Conservation (phyloP, 352 stramenopile species). For the Phytophthora pluvialis region DNA sequence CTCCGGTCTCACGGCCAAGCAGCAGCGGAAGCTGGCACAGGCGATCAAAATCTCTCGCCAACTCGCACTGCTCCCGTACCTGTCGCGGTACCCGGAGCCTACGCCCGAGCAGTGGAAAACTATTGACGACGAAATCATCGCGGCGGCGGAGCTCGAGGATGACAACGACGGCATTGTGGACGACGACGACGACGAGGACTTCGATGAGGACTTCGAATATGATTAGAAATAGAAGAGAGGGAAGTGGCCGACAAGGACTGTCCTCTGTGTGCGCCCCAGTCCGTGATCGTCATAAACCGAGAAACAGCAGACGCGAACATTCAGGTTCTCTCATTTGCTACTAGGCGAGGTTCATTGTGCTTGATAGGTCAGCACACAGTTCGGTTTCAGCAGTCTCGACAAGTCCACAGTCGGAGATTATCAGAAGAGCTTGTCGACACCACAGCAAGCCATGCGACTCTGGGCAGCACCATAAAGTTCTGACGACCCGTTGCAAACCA, state of each 20-base stretch:
- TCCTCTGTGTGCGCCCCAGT: slow-evolving; percentile 12
- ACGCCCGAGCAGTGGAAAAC: slow-evolving; percentile 83
- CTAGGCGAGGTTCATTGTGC: not conserved
- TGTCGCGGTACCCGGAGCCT: slow-evolving; percentile 82
- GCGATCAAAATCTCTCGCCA: slow-evolving; percentile 85
- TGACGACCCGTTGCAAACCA: not conserved
- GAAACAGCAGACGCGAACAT: slow-evolving; percentile 24
- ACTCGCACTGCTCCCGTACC: slow-evolving; percentile 73
- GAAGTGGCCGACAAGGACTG: slow-evolving; percentile 17
- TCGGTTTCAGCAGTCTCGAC: not conserved
- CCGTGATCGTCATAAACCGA: slow-evolving; percentile 20
- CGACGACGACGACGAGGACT: slow-evolving; percentile 72
- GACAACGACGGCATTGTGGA: slow-evolving; percentile 57
- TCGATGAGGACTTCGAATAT: slow-evolving; percentile 72
- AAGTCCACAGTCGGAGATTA: not conserved
- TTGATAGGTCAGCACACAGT: not conserved
- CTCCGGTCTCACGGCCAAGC: slow-evolving; percentile 81
- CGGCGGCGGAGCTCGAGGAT: slow-evolving; percentile 60
- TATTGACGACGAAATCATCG: slow-evolving; percentile 84
- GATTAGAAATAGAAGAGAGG: slow-evolving; percentile 63
- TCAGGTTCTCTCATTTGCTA: slow-evolving; percentile 16
- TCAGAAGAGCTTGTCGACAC: too few relatives aligned
- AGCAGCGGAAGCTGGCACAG: slow-evolving; percentile 81
- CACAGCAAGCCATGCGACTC: too few relatives aligned
- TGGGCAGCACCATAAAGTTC: too few relatives aligned